These are phyloP conservation scores for Albifimbria verrucaria DNA, from an alignment of 2,329 filamentous ascomycete species.

Conservation along the genomic window DNA sequence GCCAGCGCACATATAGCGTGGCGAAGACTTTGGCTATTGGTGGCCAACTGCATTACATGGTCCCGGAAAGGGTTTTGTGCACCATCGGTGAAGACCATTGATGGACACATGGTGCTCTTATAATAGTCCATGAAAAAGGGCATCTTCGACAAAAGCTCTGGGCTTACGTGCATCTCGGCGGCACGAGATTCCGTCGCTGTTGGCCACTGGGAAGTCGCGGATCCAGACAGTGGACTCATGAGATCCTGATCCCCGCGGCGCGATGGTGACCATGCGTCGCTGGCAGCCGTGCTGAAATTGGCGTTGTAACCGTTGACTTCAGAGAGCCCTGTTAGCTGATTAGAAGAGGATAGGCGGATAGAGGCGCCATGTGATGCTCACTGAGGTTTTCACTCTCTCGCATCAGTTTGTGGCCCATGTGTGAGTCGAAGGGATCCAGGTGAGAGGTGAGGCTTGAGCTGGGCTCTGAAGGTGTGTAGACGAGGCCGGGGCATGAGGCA, in stretches of 20 bases:
- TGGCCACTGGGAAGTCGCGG: conserved; percentile 46
- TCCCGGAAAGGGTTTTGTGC: conserved; percentile 82
- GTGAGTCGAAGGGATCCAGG: conserved; percentile 54
- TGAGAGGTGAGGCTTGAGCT: conserved; percentile 60
- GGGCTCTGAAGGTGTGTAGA: conserved; percentile 58
- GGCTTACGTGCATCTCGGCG: conserved; percentile 49
- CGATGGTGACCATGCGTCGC: conserved; percentile 41
- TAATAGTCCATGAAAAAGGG: conserved; percentile 92
- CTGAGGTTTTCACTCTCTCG: conserved; percentile 55
- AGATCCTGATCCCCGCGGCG: conserved; percentile 40
- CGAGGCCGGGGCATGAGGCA: conserved; percentile 58
- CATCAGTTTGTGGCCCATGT: conserved; percentile 50
- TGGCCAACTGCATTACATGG: conserved; percentile 75
- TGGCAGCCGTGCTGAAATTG: conserved; percentile 43
- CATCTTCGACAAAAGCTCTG: conserved; percentile 71
- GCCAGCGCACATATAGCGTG: conserved; percentile 88
- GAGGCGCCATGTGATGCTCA: conserved; percentile 38
- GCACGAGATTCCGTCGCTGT: conserved; percentile 35
- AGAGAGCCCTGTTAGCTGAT: conserved; percentile 42
- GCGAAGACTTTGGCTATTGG: conserved; percentile 77
- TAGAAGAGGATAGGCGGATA: conserved; percentile 32
- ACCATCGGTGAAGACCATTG: conserved; percentile 87
- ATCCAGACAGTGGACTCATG: conserved; percentile 38
- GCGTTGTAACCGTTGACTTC: conserved; percentile 52
- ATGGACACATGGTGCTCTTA: conserved; percentile 85